These are phyloP conservation scores for Trichoderma reesei DNA, from an alignment of 495 filamentous ascomycete genomes.

Conservation along the genomic window DNA sequence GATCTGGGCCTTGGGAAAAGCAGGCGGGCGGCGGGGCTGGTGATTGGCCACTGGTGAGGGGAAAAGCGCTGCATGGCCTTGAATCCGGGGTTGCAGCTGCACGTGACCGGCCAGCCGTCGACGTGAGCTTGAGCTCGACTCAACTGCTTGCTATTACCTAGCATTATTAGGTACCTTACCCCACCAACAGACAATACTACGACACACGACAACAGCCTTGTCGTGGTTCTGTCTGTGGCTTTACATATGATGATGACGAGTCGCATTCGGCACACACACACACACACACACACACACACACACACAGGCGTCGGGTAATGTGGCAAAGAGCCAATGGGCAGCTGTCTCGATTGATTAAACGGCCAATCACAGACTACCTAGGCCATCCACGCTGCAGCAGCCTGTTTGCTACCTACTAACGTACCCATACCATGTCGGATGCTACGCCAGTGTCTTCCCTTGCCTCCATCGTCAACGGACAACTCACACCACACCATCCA, in stretches of 20 bases:
- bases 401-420: background rate
- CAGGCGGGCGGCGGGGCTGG: background rate
- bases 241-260: background rate
- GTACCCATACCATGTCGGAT: background rate
- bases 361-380: background rate
- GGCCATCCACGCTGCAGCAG: background rate
- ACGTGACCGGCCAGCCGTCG: background rate
- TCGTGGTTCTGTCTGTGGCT: too few species aligned
- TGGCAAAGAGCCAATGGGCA: background rate
- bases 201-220: too few species aligned
- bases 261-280: background rate
- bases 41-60: constrained; percentile 8
- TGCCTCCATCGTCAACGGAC: too few species aligned
- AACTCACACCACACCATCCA: too few species aligned
- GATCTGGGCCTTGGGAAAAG: background rate
- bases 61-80: background rate
- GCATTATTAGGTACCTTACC: background rate
- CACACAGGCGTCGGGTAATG: background rate
- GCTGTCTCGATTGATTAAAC: too few species aligned
- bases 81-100: background rate
- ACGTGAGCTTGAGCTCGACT: background rate
- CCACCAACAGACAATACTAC: background rate
- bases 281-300: background rate
- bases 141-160: too few species aligned
- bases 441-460: too few species aligned